Evolutionary conservation across 768 basidiomycete species (phyloP).

Genomic region (Russula compacta): DNA sequence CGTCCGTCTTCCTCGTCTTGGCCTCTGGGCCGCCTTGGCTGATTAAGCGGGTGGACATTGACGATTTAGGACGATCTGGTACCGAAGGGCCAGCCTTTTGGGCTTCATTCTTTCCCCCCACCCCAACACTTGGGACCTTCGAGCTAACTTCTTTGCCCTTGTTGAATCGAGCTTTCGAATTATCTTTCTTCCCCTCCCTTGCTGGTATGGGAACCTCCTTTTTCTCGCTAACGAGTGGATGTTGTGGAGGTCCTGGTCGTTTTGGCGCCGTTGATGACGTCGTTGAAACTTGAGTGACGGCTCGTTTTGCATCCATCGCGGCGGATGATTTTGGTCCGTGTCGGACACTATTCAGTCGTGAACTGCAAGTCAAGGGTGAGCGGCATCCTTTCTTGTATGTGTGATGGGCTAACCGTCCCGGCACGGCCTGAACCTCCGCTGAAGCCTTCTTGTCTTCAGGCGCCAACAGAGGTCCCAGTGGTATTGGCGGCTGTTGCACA

Average conservation of each 20-base stretch:
- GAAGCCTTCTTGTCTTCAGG: background rate
- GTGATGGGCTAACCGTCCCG: conserved; percentile 1
- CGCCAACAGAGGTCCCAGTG: background rate
- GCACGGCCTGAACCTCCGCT: background rate
- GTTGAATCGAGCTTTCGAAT: background rate
- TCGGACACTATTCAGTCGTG: conserved; percentile 10
- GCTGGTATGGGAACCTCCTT: background rate
- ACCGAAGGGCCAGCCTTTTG: background rate
- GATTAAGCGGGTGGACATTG: conserved; percentile 2
- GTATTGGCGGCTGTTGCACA: background rate
- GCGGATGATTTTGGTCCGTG: conserved; percentile 11
- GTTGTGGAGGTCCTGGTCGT: background rate
- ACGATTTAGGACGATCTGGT: background rate
- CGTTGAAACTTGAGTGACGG: background rate
- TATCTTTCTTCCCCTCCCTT: background rate
- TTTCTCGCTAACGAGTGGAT: background rate
- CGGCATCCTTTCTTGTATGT: background rate
- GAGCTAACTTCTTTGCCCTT: background rate
- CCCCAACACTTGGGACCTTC: background rate
- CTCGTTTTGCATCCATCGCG: conserved; percentile 4
- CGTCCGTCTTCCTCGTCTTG: background rate
- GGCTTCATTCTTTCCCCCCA: background rate
- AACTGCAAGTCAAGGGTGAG: background rate
- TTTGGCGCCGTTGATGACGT: background rate
- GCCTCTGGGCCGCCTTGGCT: background rate